Base-by-base conservation (phyloP, 257 asterid genomes). In the Nicotiana tabacum region DNA sequence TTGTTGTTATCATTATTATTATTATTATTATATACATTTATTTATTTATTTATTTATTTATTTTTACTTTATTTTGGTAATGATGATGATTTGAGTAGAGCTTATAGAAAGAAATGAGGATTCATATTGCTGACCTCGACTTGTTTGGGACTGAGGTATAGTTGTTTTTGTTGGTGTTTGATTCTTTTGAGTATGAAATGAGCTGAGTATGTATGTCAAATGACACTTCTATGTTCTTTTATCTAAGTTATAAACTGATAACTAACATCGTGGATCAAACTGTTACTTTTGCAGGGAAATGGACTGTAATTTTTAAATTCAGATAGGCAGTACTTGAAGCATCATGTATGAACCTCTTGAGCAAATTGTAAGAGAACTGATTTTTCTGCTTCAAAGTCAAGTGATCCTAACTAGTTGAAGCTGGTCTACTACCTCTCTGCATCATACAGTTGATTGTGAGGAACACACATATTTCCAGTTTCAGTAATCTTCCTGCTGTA, bases 241-340 rank as follows among this genome's bases (percentile, higher is more conserved):
- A 24, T 48, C 48, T 8, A 29, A 76, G 80, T 76, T 27, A 9
- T 27, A 76, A 76, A 27, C 64, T 27, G 80, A 76, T 51, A 51
- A 2, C 43, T 76, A 76, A 76, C 7, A 12, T 51, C 1, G 27
- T 51, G 43, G 35, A 51, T 51, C 46, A 76, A 72, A 51, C 15
- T 51, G 46, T 76, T 76, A 16, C 70, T 48, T 57, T 51, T 76
- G 46, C 80, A 51, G 80, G 80, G 29, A 51, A 76, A 29, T 76
- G 27, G 46, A 76, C 46, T 51, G 55, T 76, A 74, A 48, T 32
- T 66, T 27, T 66, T 66, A 15, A 15, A 32, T 15, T 46, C 24
- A 48, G 79, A 61, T 53, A 51, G 64, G 62, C 3, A 76, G 51
- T 51, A 76, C 64, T 48, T 8, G 46, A 27, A 51, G 64, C 11